phyloP scores from a whole-genome alignment of 2,329 filamentous ascomycete species.

The Pyrenophora seminiperda region DNA sequence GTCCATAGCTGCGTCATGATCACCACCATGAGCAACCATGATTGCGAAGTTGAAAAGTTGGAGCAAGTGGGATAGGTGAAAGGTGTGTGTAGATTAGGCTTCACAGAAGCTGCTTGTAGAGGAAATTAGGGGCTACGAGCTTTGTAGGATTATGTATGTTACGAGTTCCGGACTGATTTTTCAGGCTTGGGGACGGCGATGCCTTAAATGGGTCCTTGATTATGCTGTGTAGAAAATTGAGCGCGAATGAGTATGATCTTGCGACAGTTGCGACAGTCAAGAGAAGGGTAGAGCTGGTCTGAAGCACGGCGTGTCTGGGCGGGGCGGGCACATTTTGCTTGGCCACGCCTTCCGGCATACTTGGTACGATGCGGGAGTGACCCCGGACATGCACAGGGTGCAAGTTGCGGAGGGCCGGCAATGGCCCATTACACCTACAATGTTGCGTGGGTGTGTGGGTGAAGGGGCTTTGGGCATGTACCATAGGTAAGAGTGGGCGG shows the following conservation, averaged over 20 bases:
- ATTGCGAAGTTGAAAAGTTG: constrained; percentile 6
- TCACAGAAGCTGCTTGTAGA: constrained; percentile 2
- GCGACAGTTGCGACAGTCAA: constrained; percentile 46
- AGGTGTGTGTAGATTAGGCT: not conserved
- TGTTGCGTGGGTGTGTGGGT: too few species aligned
- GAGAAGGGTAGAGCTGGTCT: constrained; percentile 35
- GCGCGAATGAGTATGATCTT: constrained; percentile 37
- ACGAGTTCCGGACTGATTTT: constrained; percentile 42
- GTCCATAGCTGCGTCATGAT: constrained; percentile 25
- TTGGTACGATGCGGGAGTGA: constrained; percentile 2
- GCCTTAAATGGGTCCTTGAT: constrained; percentile 28
- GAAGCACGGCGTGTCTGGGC: constrained; percentile 39
- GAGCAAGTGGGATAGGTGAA: not conserved
- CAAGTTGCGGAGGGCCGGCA: not conserved
- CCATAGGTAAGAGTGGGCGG: too few species aligned
- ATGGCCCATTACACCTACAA: too few species aligned
- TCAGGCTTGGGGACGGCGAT: constrained; percentile 14
- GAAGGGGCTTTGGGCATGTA: constrained; percentile 17
- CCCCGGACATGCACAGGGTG: constrained; percentile 12
- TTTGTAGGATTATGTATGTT: constrained; percentile 17
- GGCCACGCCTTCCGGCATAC: constrained; percentile 4
- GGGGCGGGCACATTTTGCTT: constrained; percentile 10
- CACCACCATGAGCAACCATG: constrained; percentile 43
- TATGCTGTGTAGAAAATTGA: constrained; percentile 18
- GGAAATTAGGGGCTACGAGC: constrained; percentile 3